Evolutionary conservation across 1,139 yeast genomes (phyloP).

Genomic region (Spathaspora sp.): DNA sequence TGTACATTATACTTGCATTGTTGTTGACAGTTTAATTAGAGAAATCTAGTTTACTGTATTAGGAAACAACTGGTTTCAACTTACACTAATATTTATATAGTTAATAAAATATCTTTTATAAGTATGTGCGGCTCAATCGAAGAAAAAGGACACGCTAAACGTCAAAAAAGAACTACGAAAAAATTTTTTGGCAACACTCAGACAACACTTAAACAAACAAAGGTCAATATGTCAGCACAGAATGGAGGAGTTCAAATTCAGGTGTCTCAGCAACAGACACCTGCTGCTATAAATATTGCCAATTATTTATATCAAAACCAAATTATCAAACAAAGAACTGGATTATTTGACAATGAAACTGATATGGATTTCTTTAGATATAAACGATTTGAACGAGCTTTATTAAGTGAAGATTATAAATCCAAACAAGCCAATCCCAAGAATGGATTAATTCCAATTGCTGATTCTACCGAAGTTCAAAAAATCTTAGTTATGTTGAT

Average conservation of each 20-base stretch:
- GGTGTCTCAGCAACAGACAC: constrained; percentile 21
- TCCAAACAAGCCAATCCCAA: constrained; percentile 53
- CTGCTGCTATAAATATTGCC: constrained; percentile 56
- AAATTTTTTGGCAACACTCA: neutral
- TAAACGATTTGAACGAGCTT: constrained; percentile 80
- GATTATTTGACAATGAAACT: constrained; percentile 66
- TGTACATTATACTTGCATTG: constrained; percentile 6
- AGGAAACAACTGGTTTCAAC: neutral
- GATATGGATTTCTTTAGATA: constrained; percentile 79
- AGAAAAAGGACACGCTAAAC: constrained; percentile 6
- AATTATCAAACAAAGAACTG: constrained; percentile 75
- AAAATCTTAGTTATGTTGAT: constrained; percentile 67
- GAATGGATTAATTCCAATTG: constrained; percentile 57
- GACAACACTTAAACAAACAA: neutral
- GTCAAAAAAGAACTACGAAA: neutral
- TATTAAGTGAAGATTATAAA: constrained; percentile 71
- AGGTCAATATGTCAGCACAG: constrained; percentile 5
- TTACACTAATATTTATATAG: neutral
- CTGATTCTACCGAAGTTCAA: constrained; percentile 55
- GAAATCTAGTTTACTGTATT: neutral
- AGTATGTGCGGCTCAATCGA: neutral
- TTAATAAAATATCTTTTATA: neutral
- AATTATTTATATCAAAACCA: constrained; percentile 64
- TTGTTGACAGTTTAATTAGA: constrained; percentile 2
- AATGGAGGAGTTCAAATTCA: constrained; percentile 15